Evolutionary conservation across 2,329 filamentous ascomycete species (phyloP), one percentile per base, ranked within the genome.

Genomic region (Pseudocercospora musae): DNA sequence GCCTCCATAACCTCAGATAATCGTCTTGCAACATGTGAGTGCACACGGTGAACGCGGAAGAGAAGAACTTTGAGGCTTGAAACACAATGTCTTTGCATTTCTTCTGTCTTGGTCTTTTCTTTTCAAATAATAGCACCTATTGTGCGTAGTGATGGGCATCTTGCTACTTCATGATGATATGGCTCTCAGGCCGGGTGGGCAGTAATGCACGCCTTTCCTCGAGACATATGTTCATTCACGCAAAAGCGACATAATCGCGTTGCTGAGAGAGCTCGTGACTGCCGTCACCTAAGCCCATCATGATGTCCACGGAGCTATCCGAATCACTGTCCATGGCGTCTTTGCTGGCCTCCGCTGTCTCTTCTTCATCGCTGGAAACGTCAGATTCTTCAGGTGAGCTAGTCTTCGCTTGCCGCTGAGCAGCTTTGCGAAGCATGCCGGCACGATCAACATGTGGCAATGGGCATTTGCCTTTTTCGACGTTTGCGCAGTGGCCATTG

Each of bases 361-460:
- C 83, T 66, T 89, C 89, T 66, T 92, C 90, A 71, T 92, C 89
- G 80, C 90, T 94, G 61, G 90, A 92, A 54, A 91, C 70, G 72
- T 95, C 91, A 15, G 74, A 73, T 18, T 71, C 69, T 48, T 72
- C 66, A 20, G 73, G 72, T n/a, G 69, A 68, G 37, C 69, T 66
- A 65, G 69, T 63, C 61, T 72, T 72, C 61, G 75, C 76, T 72
- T 76, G 76, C 66, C 78, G 72, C 71, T 81, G 79, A 62, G 78
- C 79, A 70, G 83, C 81, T 76, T 84, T 85, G 76, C 85, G 84
- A 75, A 89, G 88, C 73, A 91, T 89, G 72, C 90, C 92, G 74
- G 92, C 92, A 78, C 91, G 88, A 79, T 95, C 91, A 75, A 94
- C 87, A 79, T 99, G 95, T 63, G 87, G 89, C 59, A 96, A 84